Evolutionary conservation across 352 stramenopile genomes (phyloP).

Genomic region (Poterioochromonas sp.): DNA sequence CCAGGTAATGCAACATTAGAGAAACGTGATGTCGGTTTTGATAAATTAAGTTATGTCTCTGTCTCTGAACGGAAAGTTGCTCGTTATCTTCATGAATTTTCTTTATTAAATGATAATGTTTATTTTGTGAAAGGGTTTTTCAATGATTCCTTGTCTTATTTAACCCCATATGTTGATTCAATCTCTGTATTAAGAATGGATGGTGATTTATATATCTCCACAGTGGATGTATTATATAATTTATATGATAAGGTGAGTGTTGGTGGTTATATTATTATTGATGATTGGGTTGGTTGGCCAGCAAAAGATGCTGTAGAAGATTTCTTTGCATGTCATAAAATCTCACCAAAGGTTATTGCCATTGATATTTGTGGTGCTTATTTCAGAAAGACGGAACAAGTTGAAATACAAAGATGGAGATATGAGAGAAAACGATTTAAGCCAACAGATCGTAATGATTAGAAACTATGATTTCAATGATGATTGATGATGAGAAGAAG

Average conservation of each 20-base stretch:
- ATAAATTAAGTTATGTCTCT: conserved; percentile 12
- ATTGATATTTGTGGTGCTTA: conserved; percentile 36
- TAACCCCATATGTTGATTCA: conserved; percentile 1
- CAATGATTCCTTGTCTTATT: conserved; percentile 32
- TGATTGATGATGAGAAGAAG: no score
- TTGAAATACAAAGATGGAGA: conserved; percentile 35
- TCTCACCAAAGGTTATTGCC: conserved; percentile 35
- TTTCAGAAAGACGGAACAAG: conserved; percentile 38
- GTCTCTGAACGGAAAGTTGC: conserved; percentile 2
- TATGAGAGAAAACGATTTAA: conserved; percentile 11
- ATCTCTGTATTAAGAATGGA: conserved; percentile 32
- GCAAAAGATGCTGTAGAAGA: conserved; percentile 23
- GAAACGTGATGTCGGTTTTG: conserved; percentile 21
- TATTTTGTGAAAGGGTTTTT: conserved; percentile 37
- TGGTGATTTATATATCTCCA: conserved; percentile 36
- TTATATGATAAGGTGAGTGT: conserved; percentile 40
- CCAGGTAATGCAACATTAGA: conserved; percentile 25
- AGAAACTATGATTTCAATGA: background rate
- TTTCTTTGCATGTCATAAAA: conserved; percentile 32
- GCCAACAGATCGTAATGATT: background rate
- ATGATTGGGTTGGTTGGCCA: conserved; percentile 39
- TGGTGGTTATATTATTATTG: conserved; percentile 41
- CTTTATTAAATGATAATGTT: conserved; percentile 16
- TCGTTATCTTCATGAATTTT: conserved; percentile 21
- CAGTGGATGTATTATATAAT: conserved; percentile 42